Conservation (phyloP, 345 rosid species). For the Bruguiera sexangula region DNA sequence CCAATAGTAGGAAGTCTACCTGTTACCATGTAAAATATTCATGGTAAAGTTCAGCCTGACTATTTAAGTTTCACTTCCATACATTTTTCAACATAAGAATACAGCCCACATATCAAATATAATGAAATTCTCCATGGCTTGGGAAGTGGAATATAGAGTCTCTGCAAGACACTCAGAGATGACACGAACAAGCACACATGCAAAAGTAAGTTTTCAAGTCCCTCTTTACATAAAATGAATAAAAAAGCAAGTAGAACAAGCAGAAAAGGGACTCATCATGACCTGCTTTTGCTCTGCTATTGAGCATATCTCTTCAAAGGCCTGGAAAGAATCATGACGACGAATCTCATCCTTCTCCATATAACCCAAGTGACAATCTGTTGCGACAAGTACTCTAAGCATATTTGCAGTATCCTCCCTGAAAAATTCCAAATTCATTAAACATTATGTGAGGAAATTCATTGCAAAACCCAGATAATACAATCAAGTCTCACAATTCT, state of each 20-base stretch:
- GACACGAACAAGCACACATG: too few relatives aligned
- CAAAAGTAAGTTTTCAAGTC: background rate
- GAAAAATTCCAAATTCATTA: background rate
- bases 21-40: constrained; percentile 29
- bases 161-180: too few relatives aligned
- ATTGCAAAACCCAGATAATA: too few relatives aligned
- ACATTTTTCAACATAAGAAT: background rate
- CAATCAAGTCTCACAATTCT: too few relatives aligned
- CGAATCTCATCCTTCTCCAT: constrained; percentile 98
- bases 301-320: constrained; percentile 94
- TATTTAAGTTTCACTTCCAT: background rate
- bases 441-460: too few relatives aligned
- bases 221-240: background rate
- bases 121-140: too few relatives aligned
- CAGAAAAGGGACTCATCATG: background rate
- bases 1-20: constrained; percentile 93
- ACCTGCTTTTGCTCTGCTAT: constrained; percentile 89
- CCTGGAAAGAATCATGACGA: constrained; percentile 88
- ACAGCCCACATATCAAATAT: background rate
- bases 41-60: background rate
- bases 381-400: constrained; percentile 81
- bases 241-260: background rate
- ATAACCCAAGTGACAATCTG: constrained; percentile 93
- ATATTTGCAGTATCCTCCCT: constrained; percentile 65
- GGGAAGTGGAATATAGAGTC: too few relatives aligned